Percentiles rank a stretch among this genome's conserved stretches.
Conservation (phyloP, 352 stramenopile species). For the Globisporangium spiculum region DNA sequence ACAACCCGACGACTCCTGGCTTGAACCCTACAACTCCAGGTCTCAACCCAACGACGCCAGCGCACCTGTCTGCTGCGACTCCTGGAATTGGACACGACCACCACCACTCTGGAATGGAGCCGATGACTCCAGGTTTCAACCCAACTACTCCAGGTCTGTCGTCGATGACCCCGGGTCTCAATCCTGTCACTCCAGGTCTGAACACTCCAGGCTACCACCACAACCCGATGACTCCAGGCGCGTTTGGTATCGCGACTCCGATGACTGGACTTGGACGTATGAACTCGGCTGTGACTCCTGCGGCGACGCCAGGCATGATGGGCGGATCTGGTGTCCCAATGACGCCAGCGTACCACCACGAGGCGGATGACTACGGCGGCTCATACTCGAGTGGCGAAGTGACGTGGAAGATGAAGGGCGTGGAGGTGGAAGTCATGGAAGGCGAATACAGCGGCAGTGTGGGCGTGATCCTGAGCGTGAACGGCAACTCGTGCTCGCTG, state of each 20-base stretch:
- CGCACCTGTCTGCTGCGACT: constrained; percentile 66
- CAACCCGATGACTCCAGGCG: constrained; percentile 87
- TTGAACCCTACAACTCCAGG: constrained; percentile 79
- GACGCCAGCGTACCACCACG: constrained; percentile 69
- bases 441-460: constrained; percentile 68
- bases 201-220: constrained; percentile 82
- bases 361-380: constrained; percentile 40
- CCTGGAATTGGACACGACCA: constrained; percentile 62
- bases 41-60: constrained; percentile 71
- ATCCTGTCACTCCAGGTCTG: constrained; percentile 77
- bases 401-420: constrained; percentile 87
- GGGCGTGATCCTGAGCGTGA: constrained; percentile 76
- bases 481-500: constrained; percentile 66
- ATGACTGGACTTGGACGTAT: constrained; percentile 53
- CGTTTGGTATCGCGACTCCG: constrained; percentile 72
- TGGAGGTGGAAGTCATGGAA: constrained; percentile 74
- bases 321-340: constrained; percentile 60
- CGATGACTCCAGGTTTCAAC: constrained; percentile 87
- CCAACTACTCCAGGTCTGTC: constrained; percentile 79
- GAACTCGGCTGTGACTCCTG: constrained; percentile 60
- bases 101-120: constrained; percentile 69
- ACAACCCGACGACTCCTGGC: constrained; percentile 77
- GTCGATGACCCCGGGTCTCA: constrained; percentile 77
- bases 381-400: constrained; percentile 51
- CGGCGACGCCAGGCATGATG: constrained; percentile 75